Evolutionary conservation across 208 protist genomes (phyloP).

Genomic region (Acanthamoeba royreba): DNA sequence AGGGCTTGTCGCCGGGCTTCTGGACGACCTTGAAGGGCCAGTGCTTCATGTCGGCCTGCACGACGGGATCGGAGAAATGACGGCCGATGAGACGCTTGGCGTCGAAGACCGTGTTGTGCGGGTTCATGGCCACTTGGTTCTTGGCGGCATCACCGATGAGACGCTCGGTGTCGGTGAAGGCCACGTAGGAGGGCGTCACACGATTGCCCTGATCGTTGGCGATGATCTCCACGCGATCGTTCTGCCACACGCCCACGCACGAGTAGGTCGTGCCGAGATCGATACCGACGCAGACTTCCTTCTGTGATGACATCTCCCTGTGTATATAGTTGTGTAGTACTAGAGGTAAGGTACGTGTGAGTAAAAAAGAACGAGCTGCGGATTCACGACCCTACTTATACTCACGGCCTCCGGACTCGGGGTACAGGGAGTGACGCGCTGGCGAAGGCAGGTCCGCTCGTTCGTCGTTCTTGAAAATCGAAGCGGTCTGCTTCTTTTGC

Average conservation of each 20-base stretch:
- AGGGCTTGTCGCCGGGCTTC: conserved; percentile 80
- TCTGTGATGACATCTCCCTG: not conserved
- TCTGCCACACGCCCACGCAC: conserved; percentile 93
- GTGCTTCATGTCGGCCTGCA: conserved; percentile 84
- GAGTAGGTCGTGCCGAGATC: conserved; percentile 85
- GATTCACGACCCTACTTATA: too few relatives aligned
- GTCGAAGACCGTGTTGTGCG: conserved; percentile 89
- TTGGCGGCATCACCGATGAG: conserved; percentile 84
- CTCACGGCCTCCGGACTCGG: too few relatives aligned
- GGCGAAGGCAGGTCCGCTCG: too few relatives aligned
- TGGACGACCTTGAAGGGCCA: conserved; percentile 87
- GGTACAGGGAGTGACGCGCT: too few relatives aligned
- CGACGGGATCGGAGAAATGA: conserved; percentile 66
- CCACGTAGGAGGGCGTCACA: conserved; percentile 98
- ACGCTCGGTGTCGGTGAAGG: conserved; percentile 93
- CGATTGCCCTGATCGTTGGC: conserved; percentile 95
- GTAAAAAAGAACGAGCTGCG: not conserved
- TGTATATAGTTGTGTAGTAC: not conserved
- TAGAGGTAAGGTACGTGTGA: too few relatives aligned
- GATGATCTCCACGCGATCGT: conserved; percentile 83
- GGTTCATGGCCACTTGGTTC: conserved; percentile 87
- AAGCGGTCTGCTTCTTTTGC: not conserved
- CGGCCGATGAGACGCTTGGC: conserved; percentile 86
- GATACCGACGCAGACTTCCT: conserved; percentile 83
- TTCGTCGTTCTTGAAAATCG: not conserved